Base-by-base conservation (phyloP, 2,329 filamentous ascomycete species). In the Penicillium italicum region DNA sequence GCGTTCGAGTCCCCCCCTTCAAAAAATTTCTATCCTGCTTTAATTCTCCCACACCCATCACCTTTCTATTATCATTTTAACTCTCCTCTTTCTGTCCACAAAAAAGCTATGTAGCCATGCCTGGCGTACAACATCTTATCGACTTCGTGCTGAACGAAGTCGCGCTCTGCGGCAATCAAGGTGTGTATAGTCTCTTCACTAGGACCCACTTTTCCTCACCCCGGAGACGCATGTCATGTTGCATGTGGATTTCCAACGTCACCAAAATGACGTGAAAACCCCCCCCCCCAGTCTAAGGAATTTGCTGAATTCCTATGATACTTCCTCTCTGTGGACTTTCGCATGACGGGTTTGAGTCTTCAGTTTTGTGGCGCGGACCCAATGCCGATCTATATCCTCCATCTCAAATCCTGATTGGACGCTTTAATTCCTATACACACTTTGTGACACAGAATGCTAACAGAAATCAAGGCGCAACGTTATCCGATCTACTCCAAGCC, bases 81-180 rank as follows among this genome's bases (percentile, higher is more conserved):
- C 31, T 14, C 6, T 34, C n/a, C 18, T 22, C 18, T 16, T 38
- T 37, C 28, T 20, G 18, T 41, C 10, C 22, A 9, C 4, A 50
- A 49, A 34, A 46, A 37, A 18, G 28, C 5, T 38, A 61, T 62
- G 55, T 56, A 50, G 52, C n/a, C 14, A 81, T 81, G 79, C 74
- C 72, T 56, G 80, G 79, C 52, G 73, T 84, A 57, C 82, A 84
- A 66, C 77, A 80, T 47, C 71, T 87, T 61, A 76, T 86, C 58
- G 78, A 85, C 66, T 81, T 78, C 70, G 66, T 86, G 53, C 73
- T 86, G 45, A 78, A 80, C 57, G 80, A 84, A 69, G 79, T 86
- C 68, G 83, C 83, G 24, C 76, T 85, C 44, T 79, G 78, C 61
- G 83, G 83, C 60, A 76, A 77, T 50, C 75, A 79, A 77, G 84